phyloP scores from a whole-genome alignment of 192 early-diverging fungal genomes.

The Coemansia sp. region DNA sequence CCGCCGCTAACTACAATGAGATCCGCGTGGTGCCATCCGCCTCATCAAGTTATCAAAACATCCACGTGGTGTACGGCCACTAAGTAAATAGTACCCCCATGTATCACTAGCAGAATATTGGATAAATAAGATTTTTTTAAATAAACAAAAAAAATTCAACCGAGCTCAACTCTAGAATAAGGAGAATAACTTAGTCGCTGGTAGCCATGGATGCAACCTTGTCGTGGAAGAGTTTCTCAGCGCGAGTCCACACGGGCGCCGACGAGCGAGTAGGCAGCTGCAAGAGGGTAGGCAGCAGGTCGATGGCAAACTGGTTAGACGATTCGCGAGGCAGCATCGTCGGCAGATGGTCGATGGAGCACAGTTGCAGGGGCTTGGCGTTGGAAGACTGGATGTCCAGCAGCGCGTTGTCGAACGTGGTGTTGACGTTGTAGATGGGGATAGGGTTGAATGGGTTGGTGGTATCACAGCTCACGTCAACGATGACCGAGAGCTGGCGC shows the following conservation, averaged over 20 bases:
- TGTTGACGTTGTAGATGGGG: slow-evolving; percentile 90
- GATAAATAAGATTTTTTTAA: background rate
- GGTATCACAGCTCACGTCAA: slow-evolving; percentile 95
- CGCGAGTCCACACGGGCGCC: slow-evolving; percentile 81
- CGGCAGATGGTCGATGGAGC: slow-evolving; percentile 97
- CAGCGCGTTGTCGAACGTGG: slow-evolving; percentile 94
- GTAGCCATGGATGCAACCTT: slow-evolving; percentile 71
- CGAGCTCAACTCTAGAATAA: background rate
- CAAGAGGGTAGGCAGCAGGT: slow-evolving; percentile 85
- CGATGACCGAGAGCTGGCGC: slow-evolving; percentile 80
- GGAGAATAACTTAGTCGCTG: slow-evolving; percentile 22
- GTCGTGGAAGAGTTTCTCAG: slow-evolving; percentile 81
- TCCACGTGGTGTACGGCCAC: slow-evolving; percentile 45
- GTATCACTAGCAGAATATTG: background rate
- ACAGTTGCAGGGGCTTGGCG: slow-evolving; percentile 77
- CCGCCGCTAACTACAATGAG: slow-evolving; percentile 48
- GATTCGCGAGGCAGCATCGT: slow-evolving; percentile 92
- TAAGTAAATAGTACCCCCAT: slow-evolving; percentile 17
- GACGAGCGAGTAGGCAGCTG: slow-evolving; percentile 66
- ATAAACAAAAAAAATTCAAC: background rate
- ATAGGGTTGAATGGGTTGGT: slow-evolving; percentile 98
- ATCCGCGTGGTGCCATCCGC: slow-evolving; percentile 49
- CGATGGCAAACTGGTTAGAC: slow-evolving; percentile 83
- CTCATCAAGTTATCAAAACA: slow-evolving; percentile 44
- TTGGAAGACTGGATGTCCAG: slow-evolving; percentile 65